Evolutionary conservation across 148 eudicot genomes (phyloP), one percentile per base, ranked within the genome.

Genomic region (Bassia scoparia): DNA sequence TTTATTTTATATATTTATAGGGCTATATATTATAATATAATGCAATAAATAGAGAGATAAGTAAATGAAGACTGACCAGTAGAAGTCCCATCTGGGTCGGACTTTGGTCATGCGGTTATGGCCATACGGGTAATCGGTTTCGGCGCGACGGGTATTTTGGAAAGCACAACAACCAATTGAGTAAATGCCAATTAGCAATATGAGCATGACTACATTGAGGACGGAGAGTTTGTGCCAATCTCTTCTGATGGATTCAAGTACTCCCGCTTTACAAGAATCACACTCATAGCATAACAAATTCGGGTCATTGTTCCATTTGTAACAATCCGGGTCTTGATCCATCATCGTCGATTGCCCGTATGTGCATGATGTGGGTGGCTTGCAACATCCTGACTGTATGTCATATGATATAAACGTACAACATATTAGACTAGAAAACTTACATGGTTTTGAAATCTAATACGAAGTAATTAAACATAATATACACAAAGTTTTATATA

Each of bases 231-330:
- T 95, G 70, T 86, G 91, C 98, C 98, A 91, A 41, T 87, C 86
- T 16, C 77, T 69, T 17, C 93, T 74, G 15, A 91, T 82, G 33
- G 76, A 71, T 70, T 91, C 97, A 13, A 89, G 82, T 46, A 91
- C 93, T 0, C 97, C 98, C 0, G 98, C 98, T 77, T 88, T 95
- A 86, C 97, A 95, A 2, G 98, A 89, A 52, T 89, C 91, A 52
- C 98, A 95, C 11, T 80, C 87, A 76, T 95, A 95, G 82, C 98
- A 95, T 7, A 95, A 80, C 74, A 86, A 2, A 68, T 56, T 75
- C 31, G 86, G 86, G 54, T 80, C 87, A 63, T 95, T 95, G 83
- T 78, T 95, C 98, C 98, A 95, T 65, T 69, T 70, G 70, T 83
- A 87, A 74, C 98, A 95, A 79, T 95, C 98, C 16, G 88, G 77